Conservation (phyloP, 352 stramenopile species). For the Elongisporangium undulatum region DNA sequence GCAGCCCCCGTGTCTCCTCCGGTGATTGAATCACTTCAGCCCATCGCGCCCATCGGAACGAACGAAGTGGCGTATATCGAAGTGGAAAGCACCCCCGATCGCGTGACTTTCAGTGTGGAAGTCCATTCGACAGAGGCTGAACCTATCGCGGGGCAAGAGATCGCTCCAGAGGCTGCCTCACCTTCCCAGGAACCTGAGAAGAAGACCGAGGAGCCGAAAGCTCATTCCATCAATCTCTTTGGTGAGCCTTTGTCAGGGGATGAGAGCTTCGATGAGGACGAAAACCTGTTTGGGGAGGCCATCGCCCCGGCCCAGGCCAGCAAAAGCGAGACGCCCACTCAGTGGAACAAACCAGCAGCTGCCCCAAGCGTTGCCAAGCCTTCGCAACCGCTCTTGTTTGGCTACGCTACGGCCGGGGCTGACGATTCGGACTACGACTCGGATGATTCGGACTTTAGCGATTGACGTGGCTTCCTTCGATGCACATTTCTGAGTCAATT, state of each 20-base stretch:
- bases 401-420: slow-evolving; percentile 39
- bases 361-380: background rate
- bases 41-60: background rate
- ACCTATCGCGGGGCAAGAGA: background rate
- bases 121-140: background rate
- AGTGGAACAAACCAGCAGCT: background rate
- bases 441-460: slow-evolving; percentile 46
- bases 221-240: slow-evolving; percentile 12
- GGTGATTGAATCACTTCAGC: background rate
- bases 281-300: slow-evolving; percentile 51
- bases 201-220: background rate
- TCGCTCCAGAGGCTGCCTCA: background rate
- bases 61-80: background rate
- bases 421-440: slow-evolving; percentile 47
- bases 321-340: background rate
- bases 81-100: background rate
- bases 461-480: slow-evolving; percentile 11
- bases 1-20: background rate
- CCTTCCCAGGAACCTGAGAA: background rate
- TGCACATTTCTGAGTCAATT: background rate
- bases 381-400: slow-evolving; percentile 46
- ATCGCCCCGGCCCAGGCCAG: background rate
- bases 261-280: slow-evolving; percentile 28
- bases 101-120: background rate
- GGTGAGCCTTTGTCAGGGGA: slow-evolving; percentile 11